These are phyloP conservation scores for Tolypocladium nubicola DNA, from an alignment of 2,329 filamentous ascomycete genomes.

Conservation along the genomic window DNA sequence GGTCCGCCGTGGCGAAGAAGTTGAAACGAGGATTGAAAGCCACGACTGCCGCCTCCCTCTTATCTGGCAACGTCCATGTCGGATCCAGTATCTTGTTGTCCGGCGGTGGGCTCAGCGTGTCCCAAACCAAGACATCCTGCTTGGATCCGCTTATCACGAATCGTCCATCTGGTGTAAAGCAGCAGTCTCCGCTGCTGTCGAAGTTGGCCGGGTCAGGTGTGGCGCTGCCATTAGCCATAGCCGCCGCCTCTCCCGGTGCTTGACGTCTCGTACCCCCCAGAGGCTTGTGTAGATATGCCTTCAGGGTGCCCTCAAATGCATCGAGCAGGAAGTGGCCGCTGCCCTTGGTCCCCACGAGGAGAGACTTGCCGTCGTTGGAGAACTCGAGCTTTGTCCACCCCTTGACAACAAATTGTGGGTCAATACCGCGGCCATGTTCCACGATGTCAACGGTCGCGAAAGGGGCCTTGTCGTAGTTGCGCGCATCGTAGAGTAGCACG, in stretches of 20 bases:
- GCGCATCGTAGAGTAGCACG: constrained; percentile 82
- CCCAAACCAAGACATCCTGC: constrained; percentile 76
- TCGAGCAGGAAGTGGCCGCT: constrained; percentile 87
- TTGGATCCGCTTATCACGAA: constrained; percentile 76
- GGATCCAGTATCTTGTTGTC: constrained; percentile 53
- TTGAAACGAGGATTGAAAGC: constrained; percentile 89
- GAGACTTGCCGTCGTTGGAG: constrained; percentile 84
- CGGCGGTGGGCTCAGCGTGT: constrained; percentile 49
- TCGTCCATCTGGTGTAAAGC: constrained; percentile 80
- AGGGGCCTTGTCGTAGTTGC: constrained; percentile 86
- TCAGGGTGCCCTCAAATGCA: constrained; percentile 74
- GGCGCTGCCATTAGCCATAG: constrained; percentile 9
- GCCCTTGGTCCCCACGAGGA: constrained; percentile 76
- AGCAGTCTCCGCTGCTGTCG: constrained; percentile 66
- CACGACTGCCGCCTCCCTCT: constrained; percentile 61
- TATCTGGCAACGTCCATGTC: constrained; percentile 52
- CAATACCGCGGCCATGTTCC: constrained; percentile 37
- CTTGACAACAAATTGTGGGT: constrained; percentile 47
- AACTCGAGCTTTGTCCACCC: constrained; percentile 92
- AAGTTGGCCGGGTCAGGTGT: constrained; percentile 26
- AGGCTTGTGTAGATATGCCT: constrained; percentile 57
- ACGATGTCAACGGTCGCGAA: constrained; percentile 78
- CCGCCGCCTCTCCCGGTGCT: constrained; percentile 39
- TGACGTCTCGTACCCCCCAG: constrained; percentile 41
- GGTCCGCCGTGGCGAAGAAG: constrained; percentile 81